Percentiles rank a stretch among this genome's conserved stretches.
phyloP scores from a whole-genome alignment of 116 monocot genomes.

The Zostera marina region DNA sequence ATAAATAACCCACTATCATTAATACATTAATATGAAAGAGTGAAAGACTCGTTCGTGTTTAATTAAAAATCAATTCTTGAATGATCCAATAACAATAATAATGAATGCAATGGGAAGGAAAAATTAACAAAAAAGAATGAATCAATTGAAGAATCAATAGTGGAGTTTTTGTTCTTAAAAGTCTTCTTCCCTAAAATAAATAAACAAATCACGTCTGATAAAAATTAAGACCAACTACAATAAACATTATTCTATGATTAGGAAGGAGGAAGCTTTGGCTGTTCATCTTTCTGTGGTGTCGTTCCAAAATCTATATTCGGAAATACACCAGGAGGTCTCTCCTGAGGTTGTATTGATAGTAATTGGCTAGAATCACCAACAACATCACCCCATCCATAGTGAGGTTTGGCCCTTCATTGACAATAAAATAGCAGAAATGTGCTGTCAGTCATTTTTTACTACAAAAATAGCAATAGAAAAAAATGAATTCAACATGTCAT shows the following conservation, averaged over 20 bases:
- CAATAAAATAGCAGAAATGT: neutral
- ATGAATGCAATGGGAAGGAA: neutral
- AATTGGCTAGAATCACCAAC: constrained; percentile 79
- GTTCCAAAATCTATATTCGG: constrained; percentile 40
- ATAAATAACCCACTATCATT: too few species aligned
- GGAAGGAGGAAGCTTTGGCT: constrained; percentile 6
- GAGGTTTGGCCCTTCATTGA: constrained; percentile 57
- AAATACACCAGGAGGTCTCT: constrained; percentile 62
- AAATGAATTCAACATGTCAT: too few species aligned
- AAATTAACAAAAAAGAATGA: constrained; percentile 3
- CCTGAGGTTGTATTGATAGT: constrained; percentile 58
- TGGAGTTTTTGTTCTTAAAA: constrained; percentile 3
- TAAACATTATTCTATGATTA: neutral
- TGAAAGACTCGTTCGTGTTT: neutral
- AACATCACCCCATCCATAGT: constrained; percentile 97
- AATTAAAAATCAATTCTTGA: neutral
- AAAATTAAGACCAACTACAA: constrained; percentile 11
- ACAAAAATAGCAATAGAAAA: too few species aligned
- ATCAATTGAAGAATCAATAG: constrained; percentile 1
- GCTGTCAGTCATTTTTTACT: too few species aligned
- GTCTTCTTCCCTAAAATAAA: neutral
- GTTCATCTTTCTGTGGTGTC: constrained; percentile 15
- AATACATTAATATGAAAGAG: too few species aligned
- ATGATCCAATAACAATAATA: neutral
- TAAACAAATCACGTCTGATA: constrained; percentile 1